Evolutionary conservation across 1,139 yeast species (phyloP).

Genomic region (Geotrichum australiense): DNA sequence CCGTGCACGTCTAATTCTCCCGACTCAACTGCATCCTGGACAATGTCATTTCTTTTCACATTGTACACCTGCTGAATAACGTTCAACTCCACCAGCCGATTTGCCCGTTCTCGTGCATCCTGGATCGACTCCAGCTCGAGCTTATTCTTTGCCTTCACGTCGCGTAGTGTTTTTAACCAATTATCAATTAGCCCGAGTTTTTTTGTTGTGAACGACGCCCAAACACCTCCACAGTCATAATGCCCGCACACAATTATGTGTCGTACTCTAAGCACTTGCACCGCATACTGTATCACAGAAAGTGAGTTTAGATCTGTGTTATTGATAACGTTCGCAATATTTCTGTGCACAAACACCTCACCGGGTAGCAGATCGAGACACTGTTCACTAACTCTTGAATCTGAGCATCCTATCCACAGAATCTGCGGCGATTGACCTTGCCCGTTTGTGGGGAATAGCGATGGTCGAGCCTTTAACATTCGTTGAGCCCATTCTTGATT

Average conservation of each 20-base stretch:
- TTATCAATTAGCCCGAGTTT: constrained; percentile 65
- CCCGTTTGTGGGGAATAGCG: constrained; percentile 60
- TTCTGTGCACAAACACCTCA: constrained; percentile 88
- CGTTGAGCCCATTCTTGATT: constrained; percentile 64
- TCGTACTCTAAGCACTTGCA: constrained; percentile 75
- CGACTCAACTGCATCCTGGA: constrained; percentile 58
- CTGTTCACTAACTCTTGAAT: constrained; percentile 80
- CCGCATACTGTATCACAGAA: constrained; percentile 85
- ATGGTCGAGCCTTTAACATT: constrained; percentile 53
- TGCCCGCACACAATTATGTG: constrained; percentile 94
- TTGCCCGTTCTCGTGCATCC: constrained; percentile 46
- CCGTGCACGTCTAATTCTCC: constrained; percentile 89
- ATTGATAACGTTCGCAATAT: constrained; percentile 76
- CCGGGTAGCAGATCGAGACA: constrained; percentile 79
- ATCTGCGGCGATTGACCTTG: constrained; percentile 92
- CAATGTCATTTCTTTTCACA: constrained; percentile 65
- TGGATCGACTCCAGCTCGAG: constrained; percentile 35
- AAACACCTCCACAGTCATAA: constrained; percentile 94
- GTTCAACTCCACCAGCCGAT: constrained; percentile 69
- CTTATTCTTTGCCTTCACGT: constrained; percentile 53
- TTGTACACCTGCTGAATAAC: constrained; percentile 54
- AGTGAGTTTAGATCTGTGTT: constrained; percentile 69
- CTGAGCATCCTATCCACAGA: constrained; percentile 93
- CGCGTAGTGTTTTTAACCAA: constrained; percentile 72
- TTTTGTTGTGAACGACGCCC: constrained; percentile 72